Evolutionary conservation across 2,329 filamentous ascomycete genomes (phyloP).

Genomic region (Pyricularia grisea): DNA sequence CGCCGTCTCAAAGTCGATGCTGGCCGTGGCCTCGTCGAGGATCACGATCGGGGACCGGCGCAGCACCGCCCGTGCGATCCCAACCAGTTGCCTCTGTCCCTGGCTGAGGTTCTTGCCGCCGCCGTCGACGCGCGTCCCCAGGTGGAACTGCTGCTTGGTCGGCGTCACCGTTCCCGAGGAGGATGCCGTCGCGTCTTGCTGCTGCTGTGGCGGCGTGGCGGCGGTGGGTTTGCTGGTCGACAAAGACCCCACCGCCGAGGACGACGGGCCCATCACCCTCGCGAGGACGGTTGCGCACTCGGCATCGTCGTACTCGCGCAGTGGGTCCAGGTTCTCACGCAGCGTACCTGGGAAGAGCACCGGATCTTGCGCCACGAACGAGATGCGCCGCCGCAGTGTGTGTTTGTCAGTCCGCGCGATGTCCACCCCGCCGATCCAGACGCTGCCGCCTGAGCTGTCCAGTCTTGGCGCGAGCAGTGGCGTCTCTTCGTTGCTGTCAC

Average conservation of each 20-base stretch:
- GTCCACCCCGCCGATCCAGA: conserved; percentile 44
- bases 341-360: conserved; percentile 50
- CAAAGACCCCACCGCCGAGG: conserved; percentile 1
- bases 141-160: conserved; percentile 18
- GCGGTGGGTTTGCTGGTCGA: neutral
- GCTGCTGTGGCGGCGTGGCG: neutral
- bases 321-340: conserved; percentile 59
- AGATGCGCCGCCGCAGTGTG: conserved; percentile 45
- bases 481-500: neutral
- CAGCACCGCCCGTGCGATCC: conserved; percentile 50
- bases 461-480: neutral
- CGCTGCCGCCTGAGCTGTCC: conserved; percentile 24
- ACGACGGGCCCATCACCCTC: conserved; percentile 44
- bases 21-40: conserved; percentile 56
- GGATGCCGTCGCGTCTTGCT: conserved; percentile 28
- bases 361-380: conserved; percentile 56
- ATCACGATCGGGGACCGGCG: conserved; percentile 50
- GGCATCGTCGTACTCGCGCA: conserved; percentile 44
- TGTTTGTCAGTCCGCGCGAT: conserved; percentile 44
- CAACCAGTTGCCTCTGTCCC: conserved; percentile 53
- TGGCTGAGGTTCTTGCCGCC: conserved; percentile 55
- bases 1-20: conserved; percentile 51
- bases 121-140: conserved; percentile 43
- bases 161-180: conserved; percentile 7
- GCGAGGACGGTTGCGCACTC: conserved; percentile 43